Evolutionary conservation across 306 rosid genomes (phyloP), one percentile per base, ranked within the genome.

Genomic region (Sphenostylis stenocarpa): DNA sequence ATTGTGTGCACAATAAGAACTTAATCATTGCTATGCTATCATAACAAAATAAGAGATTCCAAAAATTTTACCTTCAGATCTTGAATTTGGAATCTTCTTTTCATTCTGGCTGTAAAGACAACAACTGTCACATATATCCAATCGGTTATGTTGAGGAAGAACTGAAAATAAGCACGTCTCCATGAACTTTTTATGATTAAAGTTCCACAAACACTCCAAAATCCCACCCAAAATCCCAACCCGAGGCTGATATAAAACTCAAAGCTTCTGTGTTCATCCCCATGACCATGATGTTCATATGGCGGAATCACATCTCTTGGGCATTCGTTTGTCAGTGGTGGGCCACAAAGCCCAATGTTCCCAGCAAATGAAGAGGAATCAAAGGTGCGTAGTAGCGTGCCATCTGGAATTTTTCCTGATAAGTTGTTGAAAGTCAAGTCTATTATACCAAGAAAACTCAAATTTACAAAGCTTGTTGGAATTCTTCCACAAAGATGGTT

Each of bases 141-240:
- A n/a, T 80, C 56, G 8, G 45, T 9, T 28, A 55, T 1, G 20
- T 1, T 55, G 33, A 10, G 11, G 33, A 55, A 21, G 7, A 23
- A 55, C 12, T 0, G 6, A 52, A 52, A 52, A 4, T 52, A 52
- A 3, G 28, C 58, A 52, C 1, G 4, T 20, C 58, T 11, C 61
- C n/a, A 23, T 21, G 61, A 23, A 11, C 1, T 11, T 55, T 21
- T 55, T 10, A 55, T 4, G 1, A 55, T 9, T 55, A 79, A 44
- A 43, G 80, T 49, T 17, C 80, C 80, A 21, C 77, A 79, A 20
- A 82, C 77, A 57, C 67, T 80, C 84, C 75, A 79, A 52, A 85
- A 75, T 63, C 82, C 86, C 62, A 48, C 15, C 12, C 4, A 39
- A 66, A 41, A 85, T 65, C 64, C 80, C 8, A 70, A 23, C 0